Base-by-base conservation (phyloP, 345 rosid genomes). In the Pistacia vera region DNA sequence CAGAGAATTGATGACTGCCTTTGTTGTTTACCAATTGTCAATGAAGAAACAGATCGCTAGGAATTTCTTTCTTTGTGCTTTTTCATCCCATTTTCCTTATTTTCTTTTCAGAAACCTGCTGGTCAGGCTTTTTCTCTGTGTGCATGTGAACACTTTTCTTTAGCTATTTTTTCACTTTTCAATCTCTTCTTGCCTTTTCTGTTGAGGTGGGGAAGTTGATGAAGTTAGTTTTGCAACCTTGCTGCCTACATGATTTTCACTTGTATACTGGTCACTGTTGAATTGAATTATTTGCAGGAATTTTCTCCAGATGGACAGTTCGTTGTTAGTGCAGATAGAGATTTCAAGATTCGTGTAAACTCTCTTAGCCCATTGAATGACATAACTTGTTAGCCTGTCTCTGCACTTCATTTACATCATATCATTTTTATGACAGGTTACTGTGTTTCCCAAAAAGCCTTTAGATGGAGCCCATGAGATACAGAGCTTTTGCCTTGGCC, bases 401-500 rank as follows among this genome's bases (percentile, higher is more conserved):
- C 51, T 66, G 22, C 56, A 54, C 66, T 11, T 66, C 10, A 4
- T 9, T 78, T 61, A 70, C 70, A 52, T 70, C 35, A 58, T 66
- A 57, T 77, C 77, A 56, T 36, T 75, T 67, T 52, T 81, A 28
- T 66, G 66, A 67, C 83, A 94, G 99, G 97, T 94, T 63, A 85
- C 95, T 71, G 87, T 90, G 51, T 87, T 94, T 46, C 98, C 99
- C 54, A 83, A 90, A 82, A 89, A 84, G 68, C 97, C 99, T 77
- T 73, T 89, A 68, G 88, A 88, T 66, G 97, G 97, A 76, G 97
- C 98, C 81, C 98, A 96, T 78, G 96, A 91, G 81, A 94, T 96
- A 75, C 97, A 96, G 72, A 90, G 97, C 75, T 92, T 93, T 80
- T 93, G 99, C 86, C 97, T 96, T 66, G 99, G 94, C 52, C 99